Base-by-base conservation (phyloP, 169 alveolate species). In the Plasmodium billcollinsi region DNA sequence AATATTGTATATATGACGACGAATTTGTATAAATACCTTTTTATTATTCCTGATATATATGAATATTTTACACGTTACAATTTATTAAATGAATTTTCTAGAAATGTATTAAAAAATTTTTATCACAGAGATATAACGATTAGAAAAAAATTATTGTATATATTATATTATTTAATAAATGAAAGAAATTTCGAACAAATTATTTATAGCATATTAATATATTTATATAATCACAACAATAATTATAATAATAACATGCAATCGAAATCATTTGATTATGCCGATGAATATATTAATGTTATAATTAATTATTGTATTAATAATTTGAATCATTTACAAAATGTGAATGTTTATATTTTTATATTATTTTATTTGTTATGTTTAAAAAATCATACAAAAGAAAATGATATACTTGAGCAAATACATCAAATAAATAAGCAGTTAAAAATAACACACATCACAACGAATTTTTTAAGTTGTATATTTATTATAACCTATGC, bases 361-460 rank as follows among this genome's bases (percentile, higher is more conserved):
- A 65, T 78, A 49, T 65, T 78, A 29, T 78, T 78, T 52, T 78
- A 39, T 56, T 39, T 78, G 24, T 71, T 78, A 12, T 78, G 89
- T 14, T 52, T 78, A 39, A 78, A 78, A 43, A 78, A 78, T 15
- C 89, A 78, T 58, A 54, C 15, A 33, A 78, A 65, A 56, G 71
- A 63, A 21, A 2, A 45, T 15, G 15, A 66, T 8, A 47, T 66
- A 47, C 43, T 78, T 5, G 18, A 33, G 12, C 78, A 78, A 45
- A 52, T 78, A 14, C 47, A 15, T 0, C 29, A 59, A 21, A 71
- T 78, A 21, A 78, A 66, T 24, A 26, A 7, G 6, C 20, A 24
- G 9, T 14, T 15, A 3, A 29, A 20, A 12, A 59, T 9, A 2
- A 78, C 89, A 5, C 80, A 52, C 21, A 78, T 78, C 20, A 65